These are phyloP conservation scores for Xylaria sp. DNA, from an alignment of 2,329 filamentous ascomycete genomes.

Conservation along the genomic window DNA sequence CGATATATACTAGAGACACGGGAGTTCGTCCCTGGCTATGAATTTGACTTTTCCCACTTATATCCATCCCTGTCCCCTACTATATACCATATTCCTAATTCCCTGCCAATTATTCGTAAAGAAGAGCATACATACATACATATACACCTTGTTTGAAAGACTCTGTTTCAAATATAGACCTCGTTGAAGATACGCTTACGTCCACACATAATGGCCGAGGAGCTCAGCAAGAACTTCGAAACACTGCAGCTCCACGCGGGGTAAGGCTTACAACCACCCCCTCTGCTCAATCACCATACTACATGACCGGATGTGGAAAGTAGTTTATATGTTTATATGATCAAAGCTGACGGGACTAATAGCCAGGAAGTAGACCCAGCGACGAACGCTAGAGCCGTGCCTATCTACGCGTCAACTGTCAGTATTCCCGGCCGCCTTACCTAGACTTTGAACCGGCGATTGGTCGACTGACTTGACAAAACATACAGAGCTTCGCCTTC, in stretches of 20 bases:
- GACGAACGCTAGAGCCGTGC: constrained; percentile 90
- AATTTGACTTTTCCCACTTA: neutral
- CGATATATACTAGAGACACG: constrained; percentile 1
- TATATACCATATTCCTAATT: neutral
- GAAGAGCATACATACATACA: neutral
- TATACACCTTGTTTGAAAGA: constrained; percentile 6
- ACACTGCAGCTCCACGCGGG: constrained; percentile 88
- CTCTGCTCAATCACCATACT: neutral
- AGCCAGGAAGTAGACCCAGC: constrained; percentile 83
- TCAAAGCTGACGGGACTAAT: constrained; percentile 32
- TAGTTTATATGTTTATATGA: neutral
- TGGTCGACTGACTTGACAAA: constrained; percentile 30
- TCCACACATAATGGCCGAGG: constrained; percentile 54
- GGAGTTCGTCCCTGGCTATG: neutral
- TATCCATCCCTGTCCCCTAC: constrained; percentile 5
- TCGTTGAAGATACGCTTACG: constrained; percentile 15
- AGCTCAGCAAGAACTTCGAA: constrained; percentile 75
- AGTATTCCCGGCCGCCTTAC: constrained; percentile 32
- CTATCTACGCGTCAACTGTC: constrained; percentile 92
- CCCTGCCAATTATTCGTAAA: neutral
- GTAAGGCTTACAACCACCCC: constrained; percentile 59
- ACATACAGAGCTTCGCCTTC: constrained; percentile 82
- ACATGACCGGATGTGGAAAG: neutral
- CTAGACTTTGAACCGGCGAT: neutral
- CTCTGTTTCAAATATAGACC: constrained; percentile 22